Base-by-base conservation (phyloP, 768 basidiomycete species). In the Tricholoma furcatifolium region DNA sequence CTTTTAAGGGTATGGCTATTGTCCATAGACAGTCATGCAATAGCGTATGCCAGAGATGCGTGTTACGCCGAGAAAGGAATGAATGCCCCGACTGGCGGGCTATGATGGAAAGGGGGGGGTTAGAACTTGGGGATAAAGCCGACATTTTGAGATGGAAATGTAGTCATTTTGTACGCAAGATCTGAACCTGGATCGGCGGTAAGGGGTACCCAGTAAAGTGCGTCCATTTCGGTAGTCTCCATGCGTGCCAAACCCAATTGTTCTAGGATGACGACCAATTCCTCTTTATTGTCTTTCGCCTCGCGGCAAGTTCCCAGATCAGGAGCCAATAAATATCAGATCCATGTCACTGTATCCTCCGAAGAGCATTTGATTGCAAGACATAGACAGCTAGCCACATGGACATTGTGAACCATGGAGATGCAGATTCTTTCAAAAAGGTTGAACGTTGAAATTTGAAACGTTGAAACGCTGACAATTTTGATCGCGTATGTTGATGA, bases 211-310 rank as follows among this genome's bases (percentile, higher is more conserved):
- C 7, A 31, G 48, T 30, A 21, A 23, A 15, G 50, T 17, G 36
- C 51, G 30, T 46, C 53, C 35, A 49, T 49, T 49, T 47, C 47
- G 48, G 56, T 44, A 38, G 43, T 55, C 41, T 49, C 55, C 51
- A 58, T 55, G 55, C 27, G 47, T 54, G 43, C 34, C 9, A 23
- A 12, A 31, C 42, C 59, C 64, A 73, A 75, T 77, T 75, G 74
- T 75, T 70, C 63, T 60, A 39, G 17, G 31, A 43, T 57, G 58
- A 66, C 58, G 55, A 60, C 53, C 55, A 58, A 48, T 49, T 50
- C 55, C 34, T 59, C 65, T 66, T 74, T 75, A 75, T 76, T 77
- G 75, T 77, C 70, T 74, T 73, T 63, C 45, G 55, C 59, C 65
- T 57, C 57, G 57, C 56, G 57, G 50, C 51, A 48, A 50, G 57